Base-by-base conservation (phyloP, 371 early-diverging fungal species). In the Actinomucor elegans region DNA sequence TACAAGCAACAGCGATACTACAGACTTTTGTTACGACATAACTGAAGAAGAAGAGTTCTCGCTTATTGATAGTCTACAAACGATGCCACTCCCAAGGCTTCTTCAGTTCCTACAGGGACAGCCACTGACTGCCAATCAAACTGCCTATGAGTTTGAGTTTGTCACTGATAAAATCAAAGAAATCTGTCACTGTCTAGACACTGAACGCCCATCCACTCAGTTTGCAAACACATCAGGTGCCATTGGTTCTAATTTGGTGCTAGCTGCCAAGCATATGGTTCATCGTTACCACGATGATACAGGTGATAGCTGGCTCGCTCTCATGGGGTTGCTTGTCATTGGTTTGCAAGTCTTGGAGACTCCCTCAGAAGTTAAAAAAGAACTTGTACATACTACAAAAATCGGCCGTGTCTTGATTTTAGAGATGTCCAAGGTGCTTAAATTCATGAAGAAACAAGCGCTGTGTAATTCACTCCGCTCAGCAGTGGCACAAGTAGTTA, bases 181-280 rank as follows among this genome's bases (percentile, higher is more conserved):
- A 18, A 41, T 41, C 23, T 54, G 46, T 38, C 55, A 54, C 29
- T 38, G 36, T 14, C 12, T 46, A 20, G 47, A 54, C 15, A 20
- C 14, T 18, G n/a, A 12, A 11, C 46, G 55, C 24, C 21, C 18
- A 12, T 37, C 38, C 18, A 32, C 29, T 27, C 55, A 54, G n/a
- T 54, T 54, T 37, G 45, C 37, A 10, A 21, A 46, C 4, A 46
- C 55, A 5, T 17, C 35, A 12, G 15, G n/a, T 9, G 28, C 35
- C 4, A 48, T 48, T 0, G 49, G 49, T 2, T 1, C 26, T 0
- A 35, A 48, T 10, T 12, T 48, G 1, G 37, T 28, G 24, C 17
- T 26, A 7, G 4, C 18, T 2, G 28, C 37, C 7, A 23, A 17
- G 2, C 37, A 37, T 28, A 37, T 37, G 3, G 4, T 12, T 7